Evolutionary conservation across 1,139 yeast species (phyloP), one percentile per base, ranked within the genome.

Genomic region (Saccharomyces hybrid): DNA sequence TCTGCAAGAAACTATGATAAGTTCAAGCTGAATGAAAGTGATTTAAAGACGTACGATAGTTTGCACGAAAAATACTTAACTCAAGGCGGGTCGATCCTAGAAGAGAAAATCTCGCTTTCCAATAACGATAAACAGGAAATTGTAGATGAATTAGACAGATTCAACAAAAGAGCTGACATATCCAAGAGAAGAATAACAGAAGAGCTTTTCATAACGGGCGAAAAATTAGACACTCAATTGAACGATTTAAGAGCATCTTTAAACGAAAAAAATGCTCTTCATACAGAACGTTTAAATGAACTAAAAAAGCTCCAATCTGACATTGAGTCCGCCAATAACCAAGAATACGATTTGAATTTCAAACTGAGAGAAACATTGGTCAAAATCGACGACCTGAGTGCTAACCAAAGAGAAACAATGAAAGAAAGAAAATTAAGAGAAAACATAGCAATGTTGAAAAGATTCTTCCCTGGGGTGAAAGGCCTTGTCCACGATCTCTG

Each of bases 401-500:
- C 96, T 0, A 82, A 79, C 53, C 86, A 84, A 69, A 79, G 93
- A 61, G 97, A 89, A 64, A 78, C 89, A 0, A 80, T 80, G 54
- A 81, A 81, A 57, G 96, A 88, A 60, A 77, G 79, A 56, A 80
- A 78, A 60, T 72, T 86, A 52, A 77, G 91, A 56, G 96, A 89
- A 61, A 88, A 85, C 61, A 83, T 88, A 2, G 72, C 83, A 0
- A 78, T 82, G 58, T 72, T 91, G 54, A 85, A 82, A 62, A 80
- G 88, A 63, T 72, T 85, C 27, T 81, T 88, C 59, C 95, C 97
- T 0, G 87, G 95, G 2, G 93, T 91, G 7, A 81, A 79, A 60
- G 97, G 97, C 1, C 71, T 88, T 27, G 82, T 91, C 2, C 79
- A 83, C 60, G 97, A 90, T 62, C 74, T 93, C 42, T 86, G 95